These are phyloP conservation scores for Stagonosporopsis vannaccii DNA, from an alignment of 2,329 filamentous ascomycete species.

Conservation along the genomic window DNA sequence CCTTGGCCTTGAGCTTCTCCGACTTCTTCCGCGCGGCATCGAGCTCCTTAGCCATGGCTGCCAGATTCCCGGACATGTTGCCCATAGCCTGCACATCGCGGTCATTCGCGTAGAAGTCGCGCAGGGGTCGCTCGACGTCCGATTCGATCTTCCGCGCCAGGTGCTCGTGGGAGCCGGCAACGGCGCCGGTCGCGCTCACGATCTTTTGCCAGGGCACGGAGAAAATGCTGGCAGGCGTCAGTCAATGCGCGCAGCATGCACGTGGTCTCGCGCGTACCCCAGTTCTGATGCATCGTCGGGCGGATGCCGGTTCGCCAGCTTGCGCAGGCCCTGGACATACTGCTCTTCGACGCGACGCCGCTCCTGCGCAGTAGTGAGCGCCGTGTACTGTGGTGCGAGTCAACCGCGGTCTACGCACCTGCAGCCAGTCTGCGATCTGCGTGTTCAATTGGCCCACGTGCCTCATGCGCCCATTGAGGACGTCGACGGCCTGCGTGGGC, in stretches of 20 bases:
- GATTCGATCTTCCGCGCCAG: slow-evolving; percentile 83
- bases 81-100: slow-evolving; percentile 80
- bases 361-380: slow-evolving; percentile 67
- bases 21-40: slow-evolving; percentile 83
- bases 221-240: slow-evolving; percentile 72
- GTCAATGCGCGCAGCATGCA: slow-evolving; percentile 18
- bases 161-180: slow-evolving; percentile 82
- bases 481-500: slow-evolving; percentile 79
- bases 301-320: slow-evolving; percentile 76
- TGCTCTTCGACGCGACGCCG: slow-evolving; percentile 89
- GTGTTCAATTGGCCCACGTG: slow-evolving; percentile 84
- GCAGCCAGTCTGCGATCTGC: slow-evolving; percentile 95
- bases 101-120: slow-evolving; percentile 74
- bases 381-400: slow-evolving; percentile 8
- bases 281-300: slow-evolving; percentile 81
- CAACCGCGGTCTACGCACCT: slow-evolving; percentile 66
- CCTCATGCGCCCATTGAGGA: slow-evolving; percentile 86
- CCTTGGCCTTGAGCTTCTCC: slow-evolving; percentile 85
- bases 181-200: slow-evolving; percentile 76
- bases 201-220: slow-evolving; percentile 90
- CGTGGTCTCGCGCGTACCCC: slow-evolving; percentile 68
- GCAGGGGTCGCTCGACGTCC: slow-evolving; percentile 85
- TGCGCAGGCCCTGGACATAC: slow-evolving; percentile 83
- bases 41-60: slow-evolving; percentile 81
- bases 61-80: slow-evolving; percentile 81